Evolutionary conservation across 2,329 filamentous ascomycete species (phyloP).

Genomic region (Aaosphaeria pasadenensis): DNA sequence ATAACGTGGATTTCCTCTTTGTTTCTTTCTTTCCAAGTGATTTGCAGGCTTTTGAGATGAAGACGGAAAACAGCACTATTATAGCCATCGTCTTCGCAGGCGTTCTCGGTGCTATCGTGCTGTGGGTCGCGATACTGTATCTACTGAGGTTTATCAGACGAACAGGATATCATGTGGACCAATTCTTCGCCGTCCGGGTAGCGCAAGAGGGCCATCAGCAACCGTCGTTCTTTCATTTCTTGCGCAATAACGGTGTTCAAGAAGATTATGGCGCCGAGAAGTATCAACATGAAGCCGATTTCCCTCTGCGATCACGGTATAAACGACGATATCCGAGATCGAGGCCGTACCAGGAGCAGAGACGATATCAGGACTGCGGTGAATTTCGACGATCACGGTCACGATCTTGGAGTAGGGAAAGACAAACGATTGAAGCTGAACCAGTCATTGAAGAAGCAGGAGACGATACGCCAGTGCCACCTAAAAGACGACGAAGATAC

Average conservation of each 20-base stretch:
- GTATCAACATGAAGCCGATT: neutral
- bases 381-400: no score
- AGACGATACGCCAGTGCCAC: no score
- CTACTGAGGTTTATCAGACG: conserved; percentile 14
- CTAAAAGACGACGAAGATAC: no score
- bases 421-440: no score
- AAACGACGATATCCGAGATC: no score
- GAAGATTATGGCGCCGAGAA: neutral
- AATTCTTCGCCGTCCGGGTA: neutral
- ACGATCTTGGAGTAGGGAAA: no score
- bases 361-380: no score
- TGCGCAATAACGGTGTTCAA: neutral
- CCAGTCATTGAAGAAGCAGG: no score
- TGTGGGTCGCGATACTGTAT: conserved; percentile 17
- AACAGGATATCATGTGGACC: conserved; percentile 12
- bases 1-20: neutral
- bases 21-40: neutral
- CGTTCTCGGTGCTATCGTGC: conserved; percentile 16
- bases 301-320: no score
- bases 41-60: neutral
- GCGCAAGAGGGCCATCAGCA: neutral
- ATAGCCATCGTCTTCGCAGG: conserved; percentile 16
- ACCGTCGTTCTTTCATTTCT: neutral
- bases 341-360: no score
- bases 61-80: conserved; percentile 12